These are phyloP conservation scores for Colletotrichum lindemuthianum DNA, from an alignment of 2,329 filamentous ascomycete genomes.

Conservation along the genomic window DNA sequence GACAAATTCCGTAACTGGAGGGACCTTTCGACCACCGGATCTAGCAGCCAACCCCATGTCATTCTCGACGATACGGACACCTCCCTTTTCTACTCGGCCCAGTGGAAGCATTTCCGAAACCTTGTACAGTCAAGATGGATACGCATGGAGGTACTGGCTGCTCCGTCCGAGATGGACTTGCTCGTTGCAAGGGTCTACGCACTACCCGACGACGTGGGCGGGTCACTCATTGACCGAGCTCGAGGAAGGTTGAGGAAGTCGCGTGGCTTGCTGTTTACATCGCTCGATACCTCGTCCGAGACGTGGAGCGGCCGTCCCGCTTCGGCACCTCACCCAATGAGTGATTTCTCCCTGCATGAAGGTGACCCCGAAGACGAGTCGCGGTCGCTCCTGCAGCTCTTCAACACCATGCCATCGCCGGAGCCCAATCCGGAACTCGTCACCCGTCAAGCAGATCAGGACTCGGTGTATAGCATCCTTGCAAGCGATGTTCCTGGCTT, in stretches of 20 bases:
- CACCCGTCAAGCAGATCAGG: conserved; percentile 58
- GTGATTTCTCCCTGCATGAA: conserved; percentile 41
- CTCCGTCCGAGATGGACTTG: conserved; percentile 30
- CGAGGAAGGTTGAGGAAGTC: conserved; percentile 55
- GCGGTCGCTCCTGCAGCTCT: conserved; percentile 72
- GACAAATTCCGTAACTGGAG: conserved; percentile 10
- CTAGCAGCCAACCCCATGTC: not conserved
- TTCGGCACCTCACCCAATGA: not conserved
- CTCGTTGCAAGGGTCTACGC: conserved; percentile 66
- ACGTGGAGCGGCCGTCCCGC: conserved; percentile 62
- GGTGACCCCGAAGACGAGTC: conserved; percentile 50
- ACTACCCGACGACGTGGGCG: conserved; percentile 72
- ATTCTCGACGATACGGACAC: conserved; percentile 12
- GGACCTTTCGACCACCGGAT: conserved; percentile 24
- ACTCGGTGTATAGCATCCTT: conserved; percentile 67
- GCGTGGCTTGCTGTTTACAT: conserved; percentile 59
- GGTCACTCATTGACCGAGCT: conserved; percentile 60
- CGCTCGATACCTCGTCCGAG: conserved; percentile 64
- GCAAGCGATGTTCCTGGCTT: conserved; percentile 65
- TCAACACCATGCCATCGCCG: conserved; percentile 79
- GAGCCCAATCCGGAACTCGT: conserved; percentile 62
- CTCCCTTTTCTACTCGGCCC: conserved; percentile 39
- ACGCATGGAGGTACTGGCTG: conserved; percentile 51
- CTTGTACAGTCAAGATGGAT: conserved; percentile 55
- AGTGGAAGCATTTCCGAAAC: conserved; percentile 43